Evolutionary conservation across 1,284 basidiomycete species (phyloP).

Genomic region (Phaffia rhodozyma): DNA sequence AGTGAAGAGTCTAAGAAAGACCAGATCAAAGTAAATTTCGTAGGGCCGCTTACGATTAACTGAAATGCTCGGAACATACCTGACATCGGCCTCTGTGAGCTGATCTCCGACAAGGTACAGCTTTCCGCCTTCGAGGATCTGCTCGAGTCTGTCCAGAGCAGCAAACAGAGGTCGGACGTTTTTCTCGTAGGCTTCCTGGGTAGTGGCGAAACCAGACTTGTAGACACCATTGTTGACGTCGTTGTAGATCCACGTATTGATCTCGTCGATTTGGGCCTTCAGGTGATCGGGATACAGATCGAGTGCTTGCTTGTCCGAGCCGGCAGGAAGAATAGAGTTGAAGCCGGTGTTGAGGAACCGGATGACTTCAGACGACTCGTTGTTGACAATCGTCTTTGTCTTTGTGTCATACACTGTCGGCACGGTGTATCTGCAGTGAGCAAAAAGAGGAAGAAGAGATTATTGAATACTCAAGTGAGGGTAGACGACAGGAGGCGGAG

Average conservation of each 20-base stretch:
- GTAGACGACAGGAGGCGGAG: not conserved
- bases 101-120: slow-evolving; percentile 68
- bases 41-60: not conserved
- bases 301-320: slow-evolving; percentile 47
- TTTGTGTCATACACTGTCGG: slow-evolving; percentile 96
- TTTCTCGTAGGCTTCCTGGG: slow-evolving; percentile 66
- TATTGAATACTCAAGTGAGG: not conserved
- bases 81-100: slow-evolving; percentile 82
- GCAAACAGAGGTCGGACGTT: slow-evolving; percentile 60
- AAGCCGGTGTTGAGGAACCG: slow-evolving; percentile 80
- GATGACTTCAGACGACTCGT: slow-evolving; percentile 88
- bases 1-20: slow-evolving; percentile 55
- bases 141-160: slow-evolving; percentile 69
- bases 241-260: slow-evolving; percentile 77
- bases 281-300: slow-evolving; percentile 67
- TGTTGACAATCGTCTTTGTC: slow-evolving; percentile 78
- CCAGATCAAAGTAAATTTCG: slow-evolving; percentile 13
- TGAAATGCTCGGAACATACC: slow-evolving; percentile 21
- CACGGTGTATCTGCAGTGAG: slow-evolving; percentile 47
- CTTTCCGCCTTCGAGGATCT: slow-evolving; percentile 55
- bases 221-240: slow-evolving; percentile 60
- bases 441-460: not conserved
- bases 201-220: slow-evolving; percentile 75
- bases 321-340: slow-evolving; percentile 52
- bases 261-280: slow-evolving; percentile 64